Conservation (phyloP, 108 stramenopile species). For the Cyclostephanos tholiformis region DNA sequence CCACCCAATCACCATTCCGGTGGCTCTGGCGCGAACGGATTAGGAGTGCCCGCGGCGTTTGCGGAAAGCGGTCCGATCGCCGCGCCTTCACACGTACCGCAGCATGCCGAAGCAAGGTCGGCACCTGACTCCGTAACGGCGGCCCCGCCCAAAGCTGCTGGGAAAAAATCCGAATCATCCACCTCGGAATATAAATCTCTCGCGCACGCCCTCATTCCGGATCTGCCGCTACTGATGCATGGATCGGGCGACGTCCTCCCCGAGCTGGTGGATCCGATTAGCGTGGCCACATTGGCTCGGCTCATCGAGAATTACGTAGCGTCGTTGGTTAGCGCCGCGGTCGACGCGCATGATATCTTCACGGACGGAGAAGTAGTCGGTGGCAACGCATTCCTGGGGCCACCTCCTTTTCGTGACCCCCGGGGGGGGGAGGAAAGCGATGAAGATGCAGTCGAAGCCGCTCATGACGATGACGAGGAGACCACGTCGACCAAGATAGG, state of each 20-base stretch:
- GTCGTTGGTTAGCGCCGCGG: slow-evolving; percentile 69
- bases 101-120: not conserved
- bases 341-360: slow-evolving; percentile 77
- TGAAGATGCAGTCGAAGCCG: slow-evolving; percentile 1
- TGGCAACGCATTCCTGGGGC: slow-evolving; percentile 29
- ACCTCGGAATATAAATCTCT: slow-evolving; percentile 38
- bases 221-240: slow-evolving; percentile 81
- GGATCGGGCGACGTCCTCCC: slow-evolving; percentile 78
- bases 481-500: slow-evolving; percentile 4
- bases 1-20: not conserved
- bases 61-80: not conserved
- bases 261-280: slow-evolving; percentile 56
- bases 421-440: slow-evolving; percentile 8
- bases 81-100: not conserved
- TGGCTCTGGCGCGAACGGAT: not conserved
- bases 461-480: slow-evolving; percentile 5
- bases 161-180: slow-evolving; percentile 4
- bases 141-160: not conserved
- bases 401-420: slow-evolving; percentile 29
- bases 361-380: slow-evolving; percentile 62
- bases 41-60: not conserved
- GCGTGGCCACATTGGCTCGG: slow-evolving; percentile 61
- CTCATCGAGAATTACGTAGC: slow-evolving; percentile 74
- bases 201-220: slow-evolving; percentile 51
- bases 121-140: not conserved